These are phyloP conservation scores for Gossypium trilobum DNA, from an alignment of 441 rosid species.

Conservation along the genomic window DNA sequence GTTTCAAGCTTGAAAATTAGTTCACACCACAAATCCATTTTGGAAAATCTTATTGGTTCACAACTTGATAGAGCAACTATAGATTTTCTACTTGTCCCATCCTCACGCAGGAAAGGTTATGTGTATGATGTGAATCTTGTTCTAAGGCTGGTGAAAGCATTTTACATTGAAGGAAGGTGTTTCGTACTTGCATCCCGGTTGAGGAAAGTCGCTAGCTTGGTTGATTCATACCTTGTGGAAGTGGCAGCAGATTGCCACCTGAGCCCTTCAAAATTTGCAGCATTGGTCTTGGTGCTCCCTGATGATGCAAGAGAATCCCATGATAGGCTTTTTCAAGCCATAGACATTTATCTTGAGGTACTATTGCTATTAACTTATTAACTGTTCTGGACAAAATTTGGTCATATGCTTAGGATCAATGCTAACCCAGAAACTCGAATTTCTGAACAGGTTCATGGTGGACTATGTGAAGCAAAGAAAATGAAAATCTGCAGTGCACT, in stretches of 20 bases:
- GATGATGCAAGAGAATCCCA: conserved; percentile 36
- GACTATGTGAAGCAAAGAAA: conserved; percentile 27
- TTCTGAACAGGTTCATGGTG: conserved; percentile 34
- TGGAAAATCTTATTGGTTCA: conserved; percentile 41
- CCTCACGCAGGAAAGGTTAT: conserved; percentile 19
- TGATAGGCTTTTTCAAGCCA: conserved; percentile 38
- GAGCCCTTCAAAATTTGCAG: conserved; percentile 30
- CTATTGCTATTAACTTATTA: not conserved
- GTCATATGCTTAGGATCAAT: not conserved
- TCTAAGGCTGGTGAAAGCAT: conserved; percentile 30
- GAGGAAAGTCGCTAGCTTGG: conserved; percentile 34
- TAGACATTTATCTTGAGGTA: conserved; percentile 50
- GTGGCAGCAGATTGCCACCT: conserved; percentile 40
- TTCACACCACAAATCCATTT: conserved; percentile 7
- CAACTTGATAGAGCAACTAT: conserved; percentile 42
- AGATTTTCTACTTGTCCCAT: conserved; percentile 34
- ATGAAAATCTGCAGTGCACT: conserved; percentile 28
- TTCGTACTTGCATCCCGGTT: conserved; percentile 1
- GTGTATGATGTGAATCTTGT: conserved; percentile 39
- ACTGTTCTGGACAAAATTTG: not conserved
- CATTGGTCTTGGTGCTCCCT: conserved; percentile 29
- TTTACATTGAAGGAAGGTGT: conserved; percentile 17
- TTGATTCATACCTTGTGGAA: conserved; percentile 40
- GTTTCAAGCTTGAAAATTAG: conserved; percentile 25
- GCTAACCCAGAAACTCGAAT: not conserved